Conservation (phyloP, 2,329 filamentous ascomycete genomes). For the Penicillium palitans region DNA sequence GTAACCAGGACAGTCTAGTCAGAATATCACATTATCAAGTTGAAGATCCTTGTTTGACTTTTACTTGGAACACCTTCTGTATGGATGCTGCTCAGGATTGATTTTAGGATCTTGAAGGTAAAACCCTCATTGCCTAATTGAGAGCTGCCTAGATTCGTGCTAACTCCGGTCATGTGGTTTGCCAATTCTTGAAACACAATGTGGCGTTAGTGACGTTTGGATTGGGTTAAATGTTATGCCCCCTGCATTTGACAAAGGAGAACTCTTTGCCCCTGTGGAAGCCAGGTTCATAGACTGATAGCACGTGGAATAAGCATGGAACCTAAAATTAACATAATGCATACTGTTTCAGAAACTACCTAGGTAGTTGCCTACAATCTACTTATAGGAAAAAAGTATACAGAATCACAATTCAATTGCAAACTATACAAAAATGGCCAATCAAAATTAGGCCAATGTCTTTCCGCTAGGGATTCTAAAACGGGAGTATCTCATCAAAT, state of each 20-base stretch:
- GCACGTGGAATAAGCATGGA: not conserved
- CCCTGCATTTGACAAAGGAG: not conserved
- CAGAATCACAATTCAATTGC: constrained; percentile 10
- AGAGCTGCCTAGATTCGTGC: not conserved
- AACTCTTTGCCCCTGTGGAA: not conserved
- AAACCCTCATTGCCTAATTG: not conserved
- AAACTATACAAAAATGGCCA: constrained; percentile 20
- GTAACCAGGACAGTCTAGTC: not conserved
- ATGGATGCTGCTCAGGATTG: not conserved
- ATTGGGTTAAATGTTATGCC: not conserved
- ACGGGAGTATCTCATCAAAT: constrained; percentile 18
- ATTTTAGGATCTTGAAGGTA: not conserved
- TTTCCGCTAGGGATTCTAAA: constrained; percentile 12
- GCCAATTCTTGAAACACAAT: too few species aligned
- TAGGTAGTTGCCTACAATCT: too few species aligned
- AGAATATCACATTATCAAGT: not conserved
- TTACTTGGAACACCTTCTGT: not conserved
- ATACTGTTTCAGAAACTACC: not conserved
- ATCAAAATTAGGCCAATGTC: constrained; percentile 11
- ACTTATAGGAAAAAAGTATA: not conserved
- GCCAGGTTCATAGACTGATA: not conserved
- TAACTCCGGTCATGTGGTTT: not conserved
- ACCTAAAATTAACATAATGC: not conserved
- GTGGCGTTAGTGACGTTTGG: not conserved
- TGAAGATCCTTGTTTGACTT: not conserved